Base-by-base conservation (phyloP, 2,329 filamentous ascomycete genomes). In the Saccharata proteae region DNA sequence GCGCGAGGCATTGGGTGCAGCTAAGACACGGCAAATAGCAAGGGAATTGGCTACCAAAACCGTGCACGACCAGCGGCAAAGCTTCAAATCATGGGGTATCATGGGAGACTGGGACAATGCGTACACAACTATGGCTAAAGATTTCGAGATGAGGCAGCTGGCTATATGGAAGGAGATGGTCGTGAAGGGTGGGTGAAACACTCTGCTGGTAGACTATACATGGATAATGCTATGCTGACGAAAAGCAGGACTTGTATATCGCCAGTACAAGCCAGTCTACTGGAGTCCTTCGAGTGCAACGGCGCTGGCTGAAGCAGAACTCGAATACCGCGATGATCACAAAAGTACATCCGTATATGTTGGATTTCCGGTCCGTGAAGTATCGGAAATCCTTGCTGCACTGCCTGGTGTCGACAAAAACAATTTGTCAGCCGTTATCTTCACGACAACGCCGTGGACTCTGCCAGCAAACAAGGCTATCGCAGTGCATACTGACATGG, bases 381-480 rank as follows among this genome's bases (percentile, higher is more conserved):
- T 58, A 6, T 55, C 43, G 5, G 37, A 59, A 14, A 48, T 62
- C 30, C 46, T 49, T 19, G 38, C 46, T 3, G 41, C 57, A 3
- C 46, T 55, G 0, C 52, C 50, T 8, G 44, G 70, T 17, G 40
- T 41, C 11, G 26, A 36, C 15, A 23, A 26, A 6, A 17, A 14
- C 5, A 51, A 70, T 14, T 16, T 94, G 8, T 79, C 69, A 51
- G 83, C 80, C n/a, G 69, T 90, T n/a, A 82, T 96, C 30, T 98
- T 90, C 90, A 98, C 90, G 2, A 98, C 90, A 0, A 98, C 90
- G 1, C 90, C 90, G 0, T 98, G 90, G 90, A 98, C 90, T 0
- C 63, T 98, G 4, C 88, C 90, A 1, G 86, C 88, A 2, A 98
- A 98, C 52, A 75, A 74, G 49, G 86, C 83, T 0, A 85, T 98